Evolutionary conservation across 2,329 filamentous ascomycete genomes (phyloP).

Genomic region (Magnaporthiopsis rhizophila): DNA sequence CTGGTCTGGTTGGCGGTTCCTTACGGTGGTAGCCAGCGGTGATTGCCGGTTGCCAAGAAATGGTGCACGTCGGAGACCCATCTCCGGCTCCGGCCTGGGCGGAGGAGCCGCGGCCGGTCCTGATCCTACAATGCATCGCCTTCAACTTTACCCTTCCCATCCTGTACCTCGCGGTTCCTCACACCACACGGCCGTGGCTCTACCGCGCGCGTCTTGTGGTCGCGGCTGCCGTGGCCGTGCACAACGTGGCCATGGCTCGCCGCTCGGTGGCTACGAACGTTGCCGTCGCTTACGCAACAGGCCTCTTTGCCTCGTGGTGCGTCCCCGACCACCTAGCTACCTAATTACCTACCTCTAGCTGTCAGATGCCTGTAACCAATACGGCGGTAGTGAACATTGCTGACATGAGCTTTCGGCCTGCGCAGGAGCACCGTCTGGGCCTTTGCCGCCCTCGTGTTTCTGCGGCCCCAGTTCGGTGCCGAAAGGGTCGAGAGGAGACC

Average conservation of each 20-base stretch:
- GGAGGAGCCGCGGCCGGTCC: conserved; percentile 28
- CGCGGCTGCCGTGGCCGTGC: conserved; percentile 31
- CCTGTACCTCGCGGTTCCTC: conserved; percentile 49
- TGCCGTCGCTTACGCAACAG: conserved; percentile 40
- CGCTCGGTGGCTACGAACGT: conserved; percentile 42
- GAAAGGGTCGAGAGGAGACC: conserved; percentile 33
- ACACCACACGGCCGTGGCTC: conserved; percentile 40
- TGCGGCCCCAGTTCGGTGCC: conserved; percentile 47
- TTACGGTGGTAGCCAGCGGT: too few species aligned
- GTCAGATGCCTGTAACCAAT: not conserved
- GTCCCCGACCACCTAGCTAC: too few species aligned
- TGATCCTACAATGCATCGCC: conserved; percentile 44
- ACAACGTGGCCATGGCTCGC: conserved; percentile 34
- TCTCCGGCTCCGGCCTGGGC: not conserved
- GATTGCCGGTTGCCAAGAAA: not conserved
- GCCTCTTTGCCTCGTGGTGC: conserved; percentile 39
- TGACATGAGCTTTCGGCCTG: not conserved
- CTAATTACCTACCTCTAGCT: not conserved
- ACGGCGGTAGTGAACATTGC: not conserved
- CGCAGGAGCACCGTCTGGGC: conserved; percentile 34
- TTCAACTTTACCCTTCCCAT: conserved; percentile 40
- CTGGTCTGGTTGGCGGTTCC: not conserved
- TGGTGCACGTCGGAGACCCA: not conserved
- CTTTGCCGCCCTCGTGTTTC: conserved; percentile 43
- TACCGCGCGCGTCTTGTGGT: conserved; percentile 43